Conservation (phyloP, 2,329 filamentous ascomycete genomes). For the Penicillium digitatum region DNA sequence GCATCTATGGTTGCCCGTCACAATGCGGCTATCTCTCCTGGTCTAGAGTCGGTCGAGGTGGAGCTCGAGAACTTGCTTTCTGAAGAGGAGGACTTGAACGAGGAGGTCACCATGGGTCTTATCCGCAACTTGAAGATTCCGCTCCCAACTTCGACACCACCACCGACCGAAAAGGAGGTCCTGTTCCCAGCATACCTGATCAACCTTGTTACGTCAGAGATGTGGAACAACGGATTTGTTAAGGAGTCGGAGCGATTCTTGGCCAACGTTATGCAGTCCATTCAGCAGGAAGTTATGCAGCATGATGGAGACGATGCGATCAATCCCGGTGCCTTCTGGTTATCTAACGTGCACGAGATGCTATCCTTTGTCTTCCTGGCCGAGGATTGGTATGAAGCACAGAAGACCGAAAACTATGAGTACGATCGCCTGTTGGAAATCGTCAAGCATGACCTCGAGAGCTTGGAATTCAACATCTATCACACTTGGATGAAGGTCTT, state of each 20-base stretch:
- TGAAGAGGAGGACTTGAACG: constrained; percentile 92
- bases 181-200: constrained; percentile 98
- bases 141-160: constrained; percentile 75
- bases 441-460: constrained; percentile 98
- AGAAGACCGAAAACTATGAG: constrained; percentile 99
- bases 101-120: constrained; percentile 92
- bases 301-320: constrained; percentile 96
- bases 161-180: constrained; percentile 96
- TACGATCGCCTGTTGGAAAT: constrained; percentile 97
- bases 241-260: constrained; percentile 99
- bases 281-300: constrained; percentile 99
- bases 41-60: constrained; percentile 85
- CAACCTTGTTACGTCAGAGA: constrained; percentile 97
- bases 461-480: constrained; percentile 99
- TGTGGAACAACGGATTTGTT: constrained; percentile 99
- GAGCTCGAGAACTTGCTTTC: constrained; percentile 91
- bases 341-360: constrained; percentile 99
- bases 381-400: constrained; percentile 98
- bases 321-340: constrained; percentile 96
- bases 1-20: constrained; percentile 55
- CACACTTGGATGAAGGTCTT: constrained; percentile 99
- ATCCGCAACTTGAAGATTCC: constrained; percentile 97
- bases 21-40: constrained; percentile 72
- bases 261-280: constrained; percentile 99
- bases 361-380: constrained; percentile 98